phyloP scores from a whole-genome alignment of 2,329 filamentous ascomycete genomes.

The Trichoderma arundinaceum region DNA sequence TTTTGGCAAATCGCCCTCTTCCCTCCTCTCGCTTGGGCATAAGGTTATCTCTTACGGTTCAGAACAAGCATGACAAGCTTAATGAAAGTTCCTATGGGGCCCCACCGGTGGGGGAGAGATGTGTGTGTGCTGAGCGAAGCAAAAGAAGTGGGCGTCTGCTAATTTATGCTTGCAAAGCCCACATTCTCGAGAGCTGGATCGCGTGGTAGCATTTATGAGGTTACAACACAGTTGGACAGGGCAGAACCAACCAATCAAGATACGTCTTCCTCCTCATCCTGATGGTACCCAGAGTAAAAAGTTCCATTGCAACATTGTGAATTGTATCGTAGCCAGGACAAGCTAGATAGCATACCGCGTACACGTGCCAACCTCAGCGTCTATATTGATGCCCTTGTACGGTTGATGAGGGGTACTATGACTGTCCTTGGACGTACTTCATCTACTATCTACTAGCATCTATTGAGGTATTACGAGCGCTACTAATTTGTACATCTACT shows the following conservation, averaged over 20 bases:
- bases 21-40: neutral
- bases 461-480: neutral
- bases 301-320: neutral
- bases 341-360: neutral
- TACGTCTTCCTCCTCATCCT: neutral
- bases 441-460: neutral
- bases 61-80: constrained; percentile 18
- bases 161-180: neutral
- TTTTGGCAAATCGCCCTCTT: neutral
- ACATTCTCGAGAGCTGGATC: constrained; percentile 1
- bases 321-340: neutral
- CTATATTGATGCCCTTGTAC: neutral
- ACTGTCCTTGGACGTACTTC: neutral
- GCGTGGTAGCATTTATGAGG: constrained; percentile 10
- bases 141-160: neutral
- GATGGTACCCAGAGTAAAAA: neutral
- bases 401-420: neutral
- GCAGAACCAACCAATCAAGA: neutral
- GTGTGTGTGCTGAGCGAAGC: neutral
- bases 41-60: constrained; percentile 27
- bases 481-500: neutral
- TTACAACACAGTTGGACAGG: neutral
- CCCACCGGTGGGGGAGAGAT: neutral
- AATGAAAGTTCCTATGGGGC: neutral
- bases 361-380: neutral